These are phyloP conservation scores for Brassica juncea DNA, from an alignment of 345 rosid species.

Conservation along the genomic window DNA sequence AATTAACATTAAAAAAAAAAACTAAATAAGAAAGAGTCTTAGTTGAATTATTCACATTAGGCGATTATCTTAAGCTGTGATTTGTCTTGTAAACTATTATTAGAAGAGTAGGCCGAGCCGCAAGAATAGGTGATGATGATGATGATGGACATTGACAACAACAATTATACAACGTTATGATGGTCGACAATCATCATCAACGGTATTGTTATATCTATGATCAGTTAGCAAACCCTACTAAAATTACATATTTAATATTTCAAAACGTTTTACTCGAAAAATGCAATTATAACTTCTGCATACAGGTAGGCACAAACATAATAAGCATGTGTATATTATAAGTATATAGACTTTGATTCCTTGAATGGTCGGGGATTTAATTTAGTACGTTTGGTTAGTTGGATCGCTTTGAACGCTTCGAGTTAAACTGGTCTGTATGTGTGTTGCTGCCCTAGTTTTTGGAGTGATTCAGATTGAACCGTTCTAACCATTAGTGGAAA, in stretches of 20 bases:
- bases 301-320: background rate
- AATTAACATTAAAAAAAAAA: background rate
- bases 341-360: background rate
- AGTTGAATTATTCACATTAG: background rate
- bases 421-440: background rate
- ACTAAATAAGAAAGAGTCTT: background rate
- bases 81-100: background rate
- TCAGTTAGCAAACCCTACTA: background rate
- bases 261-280: constrained; percentile 6
- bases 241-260: background rate
- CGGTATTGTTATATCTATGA: constrained; percentile 9
- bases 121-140: constrained; percentile 22
- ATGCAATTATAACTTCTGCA: background rate
- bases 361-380: background rate
- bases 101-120: constrained; percentile 8
- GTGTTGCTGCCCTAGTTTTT: constrained; percentile 7
- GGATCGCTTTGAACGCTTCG: background rate
- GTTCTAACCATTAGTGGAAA: constrained; percentile 3
- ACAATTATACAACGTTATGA: constrained; percentile 26
- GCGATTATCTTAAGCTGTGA: background rate
- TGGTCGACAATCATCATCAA: constrained; percentile 31
- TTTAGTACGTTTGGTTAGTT: constrained; percentile 27
- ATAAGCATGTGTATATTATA: background rate
- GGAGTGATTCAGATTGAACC: constrained; percentile 16
- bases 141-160: constrained; percentile 22